A percentile compares a stretch with the other conserved stretches of the same genome.
These are phyloP conservation scores for Haematococcus lacustris DNA, from an alignment of 139 green algal species.

Conservation along the genomic window DNA sequence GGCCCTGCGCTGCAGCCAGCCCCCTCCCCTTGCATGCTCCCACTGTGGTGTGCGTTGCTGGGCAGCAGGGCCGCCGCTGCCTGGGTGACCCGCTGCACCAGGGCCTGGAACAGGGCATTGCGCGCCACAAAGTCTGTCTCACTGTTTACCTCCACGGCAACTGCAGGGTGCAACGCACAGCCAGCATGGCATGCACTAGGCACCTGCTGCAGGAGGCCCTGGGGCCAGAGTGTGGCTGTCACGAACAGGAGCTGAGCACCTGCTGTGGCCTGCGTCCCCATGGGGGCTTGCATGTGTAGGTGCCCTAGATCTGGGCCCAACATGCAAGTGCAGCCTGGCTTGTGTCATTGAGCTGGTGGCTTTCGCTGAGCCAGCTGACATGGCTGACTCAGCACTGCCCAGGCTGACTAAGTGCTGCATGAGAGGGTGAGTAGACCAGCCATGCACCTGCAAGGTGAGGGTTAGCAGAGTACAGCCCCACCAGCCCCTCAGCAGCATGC, in stretches of 20 bases:
- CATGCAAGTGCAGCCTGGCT: no score
- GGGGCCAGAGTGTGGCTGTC: neutral
- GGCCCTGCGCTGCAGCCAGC: no score
- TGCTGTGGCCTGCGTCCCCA: no score
- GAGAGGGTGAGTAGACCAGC: no score
- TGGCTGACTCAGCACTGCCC: no score
- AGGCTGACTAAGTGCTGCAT: no score
- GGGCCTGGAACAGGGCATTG: conserved; percentile 66
- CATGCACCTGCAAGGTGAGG: neutral
- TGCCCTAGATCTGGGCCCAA: no score
- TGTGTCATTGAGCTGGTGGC: no score
- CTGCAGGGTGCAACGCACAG: neutral
- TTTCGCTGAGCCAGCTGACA: no score
- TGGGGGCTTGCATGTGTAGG: no score
- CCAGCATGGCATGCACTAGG: neutral
- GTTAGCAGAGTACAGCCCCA: conserved; percentile 75
- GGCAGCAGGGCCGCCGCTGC: conserved; percentile 43
- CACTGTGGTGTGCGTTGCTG: no score
- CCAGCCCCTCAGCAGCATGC: conserved; percentile 75
- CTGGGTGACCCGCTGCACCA: conserved; percentile 56
- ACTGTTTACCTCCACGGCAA: conserved; percentile 79
- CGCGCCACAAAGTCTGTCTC: conserved; percentile 93
- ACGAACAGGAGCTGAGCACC: neutral
- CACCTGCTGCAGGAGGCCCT: conserved; percentile 1
- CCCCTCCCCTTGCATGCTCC: no score